A percentile compares a stretch with the other conserved stretches of the same genome.
Conservation (phyloP, 306 rosid species). For the Quercus ilex region DNA sequence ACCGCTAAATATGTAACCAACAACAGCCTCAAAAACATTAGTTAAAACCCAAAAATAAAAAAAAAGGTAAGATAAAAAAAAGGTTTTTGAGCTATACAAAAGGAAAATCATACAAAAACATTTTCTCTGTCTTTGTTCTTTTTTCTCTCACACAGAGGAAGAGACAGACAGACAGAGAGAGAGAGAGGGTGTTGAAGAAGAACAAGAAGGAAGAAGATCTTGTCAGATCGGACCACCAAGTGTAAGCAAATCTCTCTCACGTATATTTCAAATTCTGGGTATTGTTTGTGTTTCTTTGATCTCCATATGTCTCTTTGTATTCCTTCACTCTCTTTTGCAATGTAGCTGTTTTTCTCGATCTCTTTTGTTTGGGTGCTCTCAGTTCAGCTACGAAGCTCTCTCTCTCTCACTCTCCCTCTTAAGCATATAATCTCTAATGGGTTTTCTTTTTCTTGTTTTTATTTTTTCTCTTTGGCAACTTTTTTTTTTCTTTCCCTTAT, state of each 20-base stretch:
- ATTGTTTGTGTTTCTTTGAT: conserved; percentile 6
- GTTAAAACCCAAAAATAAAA: conserved; percentile 25
- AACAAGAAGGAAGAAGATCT: conserved; percentile 45
- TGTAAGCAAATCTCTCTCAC: conserved; percentile 33
- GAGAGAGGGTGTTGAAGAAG: conserved; percentile 5
- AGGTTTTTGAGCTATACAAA: conserved; percentile 27
- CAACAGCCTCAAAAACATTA: conserved; percentile 19
- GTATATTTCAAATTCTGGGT: conserved; percentile 30
- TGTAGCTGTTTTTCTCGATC: conserved; percentile 34
- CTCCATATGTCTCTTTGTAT: not conserved
- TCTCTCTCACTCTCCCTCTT: conserved; percentile 5
- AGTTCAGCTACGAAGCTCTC: conserved; percentile 21
- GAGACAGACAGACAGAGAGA: not conserved
- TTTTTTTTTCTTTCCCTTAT: not conserved
- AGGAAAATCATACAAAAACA: conserved; percentile 38
- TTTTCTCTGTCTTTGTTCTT: conserved; percentile 32
- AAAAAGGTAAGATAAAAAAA: conserved; percentile 19
- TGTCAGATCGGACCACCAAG: conserved; percentile 52
- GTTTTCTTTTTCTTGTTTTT: not conserved
- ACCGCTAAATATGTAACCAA: not conserved
- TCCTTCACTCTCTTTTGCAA: conserved; percentile 18
- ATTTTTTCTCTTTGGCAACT: not conserved
- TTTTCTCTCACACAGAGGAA: not conserved
- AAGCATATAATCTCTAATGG: conserved; percentile 4
- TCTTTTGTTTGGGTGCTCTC: conserved; percentile 15